These are phyloP conservation scores for Metschnikowia baotianmanensis DNA, from an alignment of 805 yeast species.

Conservation along the genomic window DNA sequence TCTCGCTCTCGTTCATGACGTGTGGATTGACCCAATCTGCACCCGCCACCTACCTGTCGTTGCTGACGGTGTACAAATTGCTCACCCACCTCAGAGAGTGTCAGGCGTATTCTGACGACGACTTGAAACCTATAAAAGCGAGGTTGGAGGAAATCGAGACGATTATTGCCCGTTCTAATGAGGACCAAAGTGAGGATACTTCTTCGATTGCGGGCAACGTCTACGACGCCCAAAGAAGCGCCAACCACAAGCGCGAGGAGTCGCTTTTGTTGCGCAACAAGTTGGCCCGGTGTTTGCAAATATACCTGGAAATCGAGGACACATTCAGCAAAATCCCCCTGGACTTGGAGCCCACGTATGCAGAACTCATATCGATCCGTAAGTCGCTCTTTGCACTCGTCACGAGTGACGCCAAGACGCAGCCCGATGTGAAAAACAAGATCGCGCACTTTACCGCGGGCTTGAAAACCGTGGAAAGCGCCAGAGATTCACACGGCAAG, in stretches of 20 bases:
- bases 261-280: conserved; percentile 62
- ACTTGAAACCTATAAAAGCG: conserved; percentile 70
- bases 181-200: conserved; percentile 14
- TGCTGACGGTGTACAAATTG: conserved; percentile 81
- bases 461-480: conserved; percentile 28
- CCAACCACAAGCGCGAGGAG: conserved; percentile 51
- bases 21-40: conserved; percentile 89
- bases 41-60: conserved; percentile 90
- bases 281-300: conserved; percentile 57
- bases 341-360: conserved; percentile 46
- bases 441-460: conserved; percentile 23
- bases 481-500: conserved; percentile 56
- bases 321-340: conserved; percentile 43
- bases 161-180: conserved; percentile 47
- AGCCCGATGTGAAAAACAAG: conserved; percentile 11
- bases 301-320: conserved; percentile 55
- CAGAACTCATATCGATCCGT: conserved; percentile 60
- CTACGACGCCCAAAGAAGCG: conserved; percentile 3
- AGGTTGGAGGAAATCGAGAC: conserved; percentile 67
- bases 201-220: conserved; percentile 8
- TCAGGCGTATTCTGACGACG: conserved; percentile 79
- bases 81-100: conserved; percentile 80
- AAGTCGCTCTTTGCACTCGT: conserved; percentile 46
- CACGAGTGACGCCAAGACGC: conserved; percentile 19
- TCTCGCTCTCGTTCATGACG: conserved; percentile 84